Evolutionary conservation across 2,329 filamentous ascomycete genomes (phyloP), one percentile per base, ranked within the genome.

Genomic region (Sarocladium oryzae): DNA sequence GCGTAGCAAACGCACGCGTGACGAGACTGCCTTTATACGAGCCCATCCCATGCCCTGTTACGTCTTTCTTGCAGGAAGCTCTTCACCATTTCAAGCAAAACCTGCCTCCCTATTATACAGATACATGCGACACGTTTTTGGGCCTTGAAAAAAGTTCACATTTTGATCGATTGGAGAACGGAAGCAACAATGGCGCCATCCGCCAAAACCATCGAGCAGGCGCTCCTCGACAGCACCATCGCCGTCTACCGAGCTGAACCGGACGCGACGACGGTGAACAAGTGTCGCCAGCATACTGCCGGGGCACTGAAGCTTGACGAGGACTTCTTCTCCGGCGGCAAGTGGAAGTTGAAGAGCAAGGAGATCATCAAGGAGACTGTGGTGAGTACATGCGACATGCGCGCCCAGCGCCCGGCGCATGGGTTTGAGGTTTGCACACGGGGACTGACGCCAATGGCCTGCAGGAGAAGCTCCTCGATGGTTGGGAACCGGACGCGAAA

Each of bases 341-440:
- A 74, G 15, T 85, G 82, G 82, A 84, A 84, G 61, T 62, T 66
- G 4, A 75, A 70, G 56, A 84, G 79, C 62, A 84, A 84, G 58
- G 61, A 63, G 1, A 58, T 83, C n/a, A 81, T 85, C 55, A 76
- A 76, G 50, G 65, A 67, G 16, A 67, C 71, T 45, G 73, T 77
- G n/a, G 81, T 84, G 70, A 55, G 77, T 70, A 16, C 10, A 10
- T 15, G 20, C 40, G 11, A 23, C 13, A 18, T 23, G 6, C 23
- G 18, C 10, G 16, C 15, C n/a, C 18, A 24, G 4, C 15, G 20
- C 20, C 20, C 6, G 3, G 30, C n/a, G n/a, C 15, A 33, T n/a
- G 33, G 33, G 5, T 5, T n/a, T n/a, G n/a, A n/a, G n/a, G n/a
- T n/a, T n/a, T n/a, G n/a, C n/a, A n/a, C n/a, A n/a, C n/a, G n/a